Conservation (phyloP, 176 grass and related monocot species). For the Oryza nivara region DNA sequence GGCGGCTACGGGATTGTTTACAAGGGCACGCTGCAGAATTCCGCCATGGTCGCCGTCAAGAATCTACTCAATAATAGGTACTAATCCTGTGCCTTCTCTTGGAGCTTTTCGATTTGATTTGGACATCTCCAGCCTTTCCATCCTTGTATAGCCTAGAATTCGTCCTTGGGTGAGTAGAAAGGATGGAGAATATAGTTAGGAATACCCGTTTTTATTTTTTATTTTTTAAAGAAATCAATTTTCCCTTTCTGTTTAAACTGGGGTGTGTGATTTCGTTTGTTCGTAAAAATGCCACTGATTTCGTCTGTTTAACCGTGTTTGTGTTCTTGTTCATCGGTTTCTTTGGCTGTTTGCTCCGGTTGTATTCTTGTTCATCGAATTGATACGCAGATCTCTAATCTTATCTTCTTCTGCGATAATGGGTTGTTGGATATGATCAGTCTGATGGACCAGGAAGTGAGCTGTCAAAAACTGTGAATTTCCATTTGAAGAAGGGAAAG, state of each 20-base stretch:
- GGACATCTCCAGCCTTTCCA: conserved; percentile 10
- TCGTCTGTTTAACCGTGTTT: neutral
- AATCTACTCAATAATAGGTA: conserved; percentile 94
- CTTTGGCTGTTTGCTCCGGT: neutral
- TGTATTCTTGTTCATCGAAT: neutral
- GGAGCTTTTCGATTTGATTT: neutral
- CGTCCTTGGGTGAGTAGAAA: neutral
- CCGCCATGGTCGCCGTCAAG: conserved; percentile 80
- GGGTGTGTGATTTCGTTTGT: neutral
- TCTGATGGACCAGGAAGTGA: neutral
- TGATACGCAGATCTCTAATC: neutral
- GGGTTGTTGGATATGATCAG: neutral
- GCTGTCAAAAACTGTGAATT: neutral
- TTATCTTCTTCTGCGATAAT: neutral
- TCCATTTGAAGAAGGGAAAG: neutral
- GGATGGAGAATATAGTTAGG: neutral
- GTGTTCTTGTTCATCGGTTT: neutral
- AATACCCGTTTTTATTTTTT: neutral
- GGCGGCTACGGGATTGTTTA: conserved; percentile 97
- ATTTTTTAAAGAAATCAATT: neutral
- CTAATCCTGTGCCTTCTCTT: neutral
- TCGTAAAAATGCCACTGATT: neutral
- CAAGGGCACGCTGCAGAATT: conserved; percentile 63
- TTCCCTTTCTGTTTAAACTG: neutral
- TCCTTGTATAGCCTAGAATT: neutral